These are phyloP conservation scores for Capsella rubella DNA, from an alignment of 441 rosid species.

Conservation along the genomic window DNA sequence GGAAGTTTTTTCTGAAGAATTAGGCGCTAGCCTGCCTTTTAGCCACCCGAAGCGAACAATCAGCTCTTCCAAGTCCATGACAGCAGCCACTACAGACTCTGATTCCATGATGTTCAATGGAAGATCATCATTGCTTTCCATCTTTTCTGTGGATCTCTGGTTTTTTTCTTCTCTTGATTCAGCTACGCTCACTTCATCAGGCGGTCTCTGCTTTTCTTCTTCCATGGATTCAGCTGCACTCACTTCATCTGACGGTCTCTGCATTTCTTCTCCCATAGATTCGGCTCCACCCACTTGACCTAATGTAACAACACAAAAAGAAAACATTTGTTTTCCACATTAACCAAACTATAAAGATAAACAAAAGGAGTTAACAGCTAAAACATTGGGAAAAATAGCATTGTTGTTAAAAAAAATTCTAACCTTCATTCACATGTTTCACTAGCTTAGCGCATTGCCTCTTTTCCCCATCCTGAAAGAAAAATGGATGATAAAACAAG, in stretches of 20 bases:
- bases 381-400: not conserved
- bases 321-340: not conserved
- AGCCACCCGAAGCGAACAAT: slow-evolving; percentile 69
- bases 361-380: not conserved
- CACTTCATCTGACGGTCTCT: not conserved
- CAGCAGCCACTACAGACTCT: slow-evolving; percentile 61
- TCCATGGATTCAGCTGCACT: slow-evolving; percentile 4
- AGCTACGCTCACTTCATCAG: not conserved
- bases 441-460: slow-evolving; percentile 40
- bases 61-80: slow-evolving; percentile 72
- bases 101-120: slow-evolving; percentile 53
- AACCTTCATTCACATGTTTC: slow-evolving; percentile 18
- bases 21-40: slow-evolving; percentile 46
- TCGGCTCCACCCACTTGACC: slow-evolving; percentile 2
- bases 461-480: slow-evolving; percentile 33
- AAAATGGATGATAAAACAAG: not conserved
- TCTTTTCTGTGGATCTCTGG: slow-evolving; percentile 37
- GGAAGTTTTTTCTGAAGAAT: slow-evolving; percentile 44
- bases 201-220: not conserved
- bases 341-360: not conserved
- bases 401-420: not conserved
- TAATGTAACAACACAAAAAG: not conserved
- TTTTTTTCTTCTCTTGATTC: not conserved
- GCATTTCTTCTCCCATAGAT: not conserved
- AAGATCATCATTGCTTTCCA: slow-evolving; percentile 45